These are phyloP conservation scores for Ogataea siamensis DNA, from an alignment of 805 yeast genomes.

Conservation along the genomic window DNA sequence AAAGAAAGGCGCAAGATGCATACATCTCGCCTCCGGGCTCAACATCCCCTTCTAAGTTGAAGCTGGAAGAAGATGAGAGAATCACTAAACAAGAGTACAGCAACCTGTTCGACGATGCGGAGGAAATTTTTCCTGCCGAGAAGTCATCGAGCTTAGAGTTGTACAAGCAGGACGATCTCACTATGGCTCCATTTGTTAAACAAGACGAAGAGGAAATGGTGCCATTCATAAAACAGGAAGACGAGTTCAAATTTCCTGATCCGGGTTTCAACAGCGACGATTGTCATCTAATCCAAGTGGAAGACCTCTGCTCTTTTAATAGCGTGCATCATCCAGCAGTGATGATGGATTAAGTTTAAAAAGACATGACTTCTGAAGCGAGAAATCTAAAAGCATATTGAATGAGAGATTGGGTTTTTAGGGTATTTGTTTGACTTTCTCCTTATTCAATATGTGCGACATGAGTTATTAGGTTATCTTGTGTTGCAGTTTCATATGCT, in stretches of 20 bases:
- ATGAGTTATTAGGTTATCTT: slow-evolving; percentile 6
- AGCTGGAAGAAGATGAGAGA: slow-evolving; percentile 27
- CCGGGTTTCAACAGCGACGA: slow-evolving; percentile 15
- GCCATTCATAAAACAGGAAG: slow-evolving; percentile 14
- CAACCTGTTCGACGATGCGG: slow-evolving; percentile 28
- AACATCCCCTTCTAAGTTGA: slow-evolving; percentile 32
- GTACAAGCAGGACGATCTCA: slow-evolving; percentile 26
- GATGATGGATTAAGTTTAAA: slow-evolving; percentile 28
- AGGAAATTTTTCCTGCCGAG: slow-evolving; percentile 20
- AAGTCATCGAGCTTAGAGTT: slow-evolving; percentile 27
- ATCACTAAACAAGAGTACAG: slow-evolving; percentile 29
- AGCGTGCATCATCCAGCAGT: slow-evolving; percentile 43
- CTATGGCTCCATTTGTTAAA: slow-evolving; percentile 16
- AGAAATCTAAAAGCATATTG: background rate
- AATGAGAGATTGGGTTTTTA: slow-evolving; percentile 13
- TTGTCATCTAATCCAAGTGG: slow-evolving; percentile 24
- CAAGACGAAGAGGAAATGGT: slow-evolving; percentile 16
- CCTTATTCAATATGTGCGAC: background rate
- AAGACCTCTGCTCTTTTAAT: slow-evolving; percentile 35
- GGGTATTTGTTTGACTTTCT: slow-evolving; percentile 25
- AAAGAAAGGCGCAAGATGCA: slow-evolving; percentile 21
- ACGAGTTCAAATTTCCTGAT: slow-evolving; percentile 19
- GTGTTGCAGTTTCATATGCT: background rate
- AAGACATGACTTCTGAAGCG: slow-evolving; percentile 8
- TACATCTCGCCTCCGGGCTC: slow-evolving; percentile 33